Conservation (phyloP, 129 eudicot genomes). For the Artemisia tridentata region DNA sequence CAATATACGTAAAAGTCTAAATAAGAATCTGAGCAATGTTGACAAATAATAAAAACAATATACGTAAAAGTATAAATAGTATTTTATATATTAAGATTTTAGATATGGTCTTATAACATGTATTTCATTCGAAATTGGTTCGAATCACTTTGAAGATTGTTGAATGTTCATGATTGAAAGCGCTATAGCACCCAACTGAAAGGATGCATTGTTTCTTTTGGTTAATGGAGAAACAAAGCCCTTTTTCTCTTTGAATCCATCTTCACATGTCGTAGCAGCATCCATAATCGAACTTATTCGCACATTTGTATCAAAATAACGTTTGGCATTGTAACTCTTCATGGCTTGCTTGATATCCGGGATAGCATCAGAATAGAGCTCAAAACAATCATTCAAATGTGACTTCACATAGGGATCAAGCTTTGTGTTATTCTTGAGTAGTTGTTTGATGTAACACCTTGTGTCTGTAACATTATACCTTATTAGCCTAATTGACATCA, state of each 20-base stretch:
- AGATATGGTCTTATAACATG: background rate
- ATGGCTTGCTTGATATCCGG: constrained; percentile 43
- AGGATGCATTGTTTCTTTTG: constrained; percentile 37
- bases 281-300: constrained; percentile 56
- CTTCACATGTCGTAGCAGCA: constrained; percentile 67
- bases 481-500: constrained; percentile 35
- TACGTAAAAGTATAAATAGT: background rate
- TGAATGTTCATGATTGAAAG: constrained; percentile 47
- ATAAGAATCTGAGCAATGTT: background rate
- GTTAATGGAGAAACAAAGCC: constrained; percentile 60
- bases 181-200: constrained; percentile 59
- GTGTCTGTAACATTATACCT: constrained; percentile 39
- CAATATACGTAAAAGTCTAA: background rate
- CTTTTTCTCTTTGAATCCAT: constrained; percentile 48
- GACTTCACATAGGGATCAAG: constrained; percentile 33
- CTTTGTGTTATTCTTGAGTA: constrained; percentile 38
- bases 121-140: constrained; percentile 1
- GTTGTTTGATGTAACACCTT: constrained; percentile 31
- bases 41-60: background rate
- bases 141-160: constrained; percentile 33
- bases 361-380: constrained; percentile 58
- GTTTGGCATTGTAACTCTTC: constrained; percentile 35
- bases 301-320: constrained; percentile 45
- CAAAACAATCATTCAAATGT: constrained; percentile 54
- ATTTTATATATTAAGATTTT: constrained; percentile 4